Conservation (phyloP, 257 asterid genomes). For the Linaria vulgaris region DNA sequence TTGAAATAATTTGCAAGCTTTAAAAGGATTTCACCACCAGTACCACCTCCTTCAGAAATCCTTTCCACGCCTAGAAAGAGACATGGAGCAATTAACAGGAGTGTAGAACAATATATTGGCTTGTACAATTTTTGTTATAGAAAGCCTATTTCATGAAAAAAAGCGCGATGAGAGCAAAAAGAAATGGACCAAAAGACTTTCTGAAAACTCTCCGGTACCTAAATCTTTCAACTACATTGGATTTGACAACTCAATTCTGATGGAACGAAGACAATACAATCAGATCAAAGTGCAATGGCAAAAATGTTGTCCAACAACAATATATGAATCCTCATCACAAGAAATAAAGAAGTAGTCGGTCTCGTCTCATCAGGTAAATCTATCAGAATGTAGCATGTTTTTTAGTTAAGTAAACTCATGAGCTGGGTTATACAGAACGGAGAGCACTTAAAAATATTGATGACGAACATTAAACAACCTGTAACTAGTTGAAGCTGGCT, state of each 20-base stretch:
- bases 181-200: slow-evolving; percentile 2
- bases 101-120: slow-evolving; percentile 3
- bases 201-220: slow-evolving; percentile 11
- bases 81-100: slow-evolving; percentile 21
- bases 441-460: slow-evolving; percentile 14
- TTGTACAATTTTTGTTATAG: no score
- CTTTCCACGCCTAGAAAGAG: slow-evolving; percentile 54
- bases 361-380: no score
- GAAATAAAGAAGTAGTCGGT: no score
- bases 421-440: not conserved
- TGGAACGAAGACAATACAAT: not conserved
- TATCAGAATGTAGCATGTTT: no score
- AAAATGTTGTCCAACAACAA: not conserved
- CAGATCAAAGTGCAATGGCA: not conserved
- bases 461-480: slow-evolving; percentile 44
- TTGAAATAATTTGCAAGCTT: slow-evolving; percentile 58
- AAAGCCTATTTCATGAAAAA: not conserved
- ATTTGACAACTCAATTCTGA: not conserved
- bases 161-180: not conserved
- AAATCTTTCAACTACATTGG: not conserved
- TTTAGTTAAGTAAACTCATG: not conserved
- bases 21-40: slow-evolving; percentile 43
- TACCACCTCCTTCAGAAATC: slow-evolving; percentile 44
- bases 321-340: slow-evolving; percentile 1
- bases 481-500: slow-evolving; percentile 81